Evolutionary conservation across 345 rosid genomes (phyloP).

Genomic region (Hypericum androsaemum): DNA sequence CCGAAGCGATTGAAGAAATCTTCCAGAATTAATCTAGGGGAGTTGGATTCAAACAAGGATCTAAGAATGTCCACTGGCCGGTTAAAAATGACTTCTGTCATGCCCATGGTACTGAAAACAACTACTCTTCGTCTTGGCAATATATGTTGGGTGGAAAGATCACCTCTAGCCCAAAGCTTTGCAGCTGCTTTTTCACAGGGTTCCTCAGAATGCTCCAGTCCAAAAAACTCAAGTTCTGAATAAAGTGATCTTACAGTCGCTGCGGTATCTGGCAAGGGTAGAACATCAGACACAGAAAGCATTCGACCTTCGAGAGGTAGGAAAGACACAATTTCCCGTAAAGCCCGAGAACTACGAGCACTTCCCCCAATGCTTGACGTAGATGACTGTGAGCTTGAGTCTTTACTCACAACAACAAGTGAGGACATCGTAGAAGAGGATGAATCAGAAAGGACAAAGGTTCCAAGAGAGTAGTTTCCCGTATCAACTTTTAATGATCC

Average conservation of each 20-base stretch:
- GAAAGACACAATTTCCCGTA: slow-evolving; percentile 73
- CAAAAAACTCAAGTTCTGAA: slow-evolving; percentile 74
- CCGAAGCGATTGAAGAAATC: slow-evolving; percentile 95
- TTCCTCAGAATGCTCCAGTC: slow-evolving; percentile 56
- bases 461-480: slow-evolving; percentile 73
- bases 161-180: slow-evolving; percentile 95
- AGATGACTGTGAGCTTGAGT: slow-evolving; percentile 69
- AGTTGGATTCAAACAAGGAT: slow-evolving; percentile 72
- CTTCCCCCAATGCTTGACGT: slow-evolving; percentile 48
- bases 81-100: slow-evolving; percentile 93
- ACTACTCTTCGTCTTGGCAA: slow-evolving; percentile 81
- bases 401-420: slow-evolving; percentile 74
- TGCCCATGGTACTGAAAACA: slow-evolving; percentile 91
- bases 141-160: slow-evolving; percentile 81
- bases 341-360: slow-evolving; percentile 68
- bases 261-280: slow-evolving; percentile 75
- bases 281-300: slow-evolving; percentile 93
- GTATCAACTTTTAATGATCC: slow-evolving; percentile 79
- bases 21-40: slow-evolving; percentile 73
- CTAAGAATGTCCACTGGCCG: slow-evolving; percentile 91
- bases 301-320: slow-evolving; percentile 93
- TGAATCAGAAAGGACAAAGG: slow-evolving; percentile 88
- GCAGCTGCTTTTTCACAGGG: slow-evolving; percentile 71
- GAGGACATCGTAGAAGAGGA: slow-evolving; percentile 86
- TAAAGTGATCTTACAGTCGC: slow-evolving; percentile 66